A percentile compares a stretch with the other conserved stretches of the same genome.
Evolutionary conservation across 345 rosid species (phyloP).

Genomic region (Dipteronia sinensis): DNA sequence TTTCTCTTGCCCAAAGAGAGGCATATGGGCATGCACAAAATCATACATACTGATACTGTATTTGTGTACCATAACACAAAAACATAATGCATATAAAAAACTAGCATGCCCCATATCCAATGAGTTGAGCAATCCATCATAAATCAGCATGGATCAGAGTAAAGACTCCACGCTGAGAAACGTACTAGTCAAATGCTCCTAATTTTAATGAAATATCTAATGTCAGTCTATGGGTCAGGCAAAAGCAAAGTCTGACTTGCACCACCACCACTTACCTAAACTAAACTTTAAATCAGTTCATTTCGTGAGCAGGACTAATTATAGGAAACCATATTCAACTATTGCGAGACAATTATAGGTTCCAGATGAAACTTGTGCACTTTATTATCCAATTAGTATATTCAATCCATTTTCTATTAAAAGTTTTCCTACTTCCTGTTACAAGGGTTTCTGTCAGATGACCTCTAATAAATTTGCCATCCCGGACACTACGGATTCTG

Average conservation of each 20-base stretch:
- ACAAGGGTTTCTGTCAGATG: neutral
- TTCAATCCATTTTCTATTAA: too few relatives aligned
- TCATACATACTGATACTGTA: neutral
- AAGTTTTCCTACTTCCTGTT: neutral
- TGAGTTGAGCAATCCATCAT: neutral
- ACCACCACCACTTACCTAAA: neutral
- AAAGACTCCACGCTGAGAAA: neutral
- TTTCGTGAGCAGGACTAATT: neutral
- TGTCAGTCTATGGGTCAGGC: neutral
- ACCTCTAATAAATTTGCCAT: neutral
- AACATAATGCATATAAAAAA: neutral
- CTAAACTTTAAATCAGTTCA: neutral
- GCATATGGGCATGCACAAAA: neutral
- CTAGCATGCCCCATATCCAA: neutral
- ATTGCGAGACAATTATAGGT: neutral
- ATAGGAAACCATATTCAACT: neutral
- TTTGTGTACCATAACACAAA: neutral
- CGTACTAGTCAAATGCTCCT: neutral
- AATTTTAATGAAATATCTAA: neutral
- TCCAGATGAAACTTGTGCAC: neutral
- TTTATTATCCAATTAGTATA: neutral
- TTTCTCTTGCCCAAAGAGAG: neutral
- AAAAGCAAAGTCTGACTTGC: neutral
- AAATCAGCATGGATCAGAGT: neutral
- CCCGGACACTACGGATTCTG: neutral